A percentile compares a stretch with the other conserved stretches of the same genome.
These are phyloP conservation scores for Colletotrichum orbiculare DNA, from an alignment of 2,329 filamentous ascomycete genomes.

Conservation along the genomic window DNA sequence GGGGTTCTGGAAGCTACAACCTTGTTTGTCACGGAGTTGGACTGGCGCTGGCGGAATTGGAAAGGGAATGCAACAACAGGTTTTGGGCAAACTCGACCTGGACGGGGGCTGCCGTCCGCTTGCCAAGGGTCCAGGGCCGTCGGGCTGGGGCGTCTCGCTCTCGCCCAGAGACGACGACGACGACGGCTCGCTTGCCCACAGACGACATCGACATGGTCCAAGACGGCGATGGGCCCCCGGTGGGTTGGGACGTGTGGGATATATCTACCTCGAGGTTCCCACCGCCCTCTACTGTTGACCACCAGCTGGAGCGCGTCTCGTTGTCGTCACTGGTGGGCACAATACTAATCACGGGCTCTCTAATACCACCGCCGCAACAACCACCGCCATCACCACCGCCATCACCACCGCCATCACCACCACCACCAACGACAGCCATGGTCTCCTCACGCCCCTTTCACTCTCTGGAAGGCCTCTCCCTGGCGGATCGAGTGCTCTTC, in stretches of 20 bases:
- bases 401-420: constrained; percentile 1
- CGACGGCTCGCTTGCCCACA: background rate
- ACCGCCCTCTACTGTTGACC: background rate
- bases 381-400: constrained; percentile 1
- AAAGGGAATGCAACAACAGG: background rate
- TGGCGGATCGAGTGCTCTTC: constrained; percentile 34
- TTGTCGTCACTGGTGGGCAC: constrained; percentile 27
- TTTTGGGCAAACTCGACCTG: constrained; percentile 11
- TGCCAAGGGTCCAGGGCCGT: background rate
- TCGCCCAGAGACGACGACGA: no score
- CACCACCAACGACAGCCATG: constrained; percentile 22
- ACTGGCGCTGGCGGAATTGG: background rate
- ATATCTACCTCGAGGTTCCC: constrained; percentile 31
- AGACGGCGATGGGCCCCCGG: constrained; percentile 2
- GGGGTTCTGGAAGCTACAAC: constrained; percentile 19
- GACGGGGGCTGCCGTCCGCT: constrained; percentile 5
- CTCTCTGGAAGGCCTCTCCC: constrained; percentile 34
- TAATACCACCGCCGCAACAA: background rate
- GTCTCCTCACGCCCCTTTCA: constrained; percentile 28
- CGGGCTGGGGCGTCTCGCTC: no score
- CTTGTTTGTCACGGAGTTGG: constrained; percentile 17
- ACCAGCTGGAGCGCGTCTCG: background rate
- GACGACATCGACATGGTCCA: constrained; percentile 2
- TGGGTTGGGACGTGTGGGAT: background rate
- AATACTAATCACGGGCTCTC: background rate